Base-by-base conservation (phyloP, 1,284 basidiomycete species). In the Neolentinus lepideus region DNA sequence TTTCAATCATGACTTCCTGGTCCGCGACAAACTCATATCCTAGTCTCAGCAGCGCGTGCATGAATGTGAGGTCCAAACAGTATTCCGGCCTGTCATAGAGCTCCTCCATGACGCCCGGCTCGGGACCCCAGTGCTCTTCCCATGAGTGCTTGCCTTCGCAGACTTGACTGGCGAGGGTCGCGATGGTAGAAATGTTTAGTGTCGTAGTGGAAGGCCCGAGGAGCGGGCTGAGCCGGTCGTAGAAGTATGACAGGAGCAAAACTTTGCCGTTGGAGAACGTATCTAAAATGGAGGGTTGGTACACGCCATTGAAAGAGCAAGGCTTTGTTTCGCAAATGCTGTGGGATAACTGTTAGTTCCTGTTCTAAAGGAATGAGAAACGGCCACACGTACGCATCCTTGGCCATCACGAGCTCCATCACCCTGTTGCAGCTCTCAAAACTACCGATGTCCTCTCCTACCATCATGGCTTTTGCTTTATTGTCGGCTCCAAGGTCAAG, bases 231-330 rank as follows among this genome's bases (percentile, higher is more conserved):
- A 97, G 78, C 38, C 97, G 90, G 76, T 98, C 96, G 75, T 94
- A 97, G 74, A 99, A 98, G 80, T 98, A 99, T 26, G 95, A 98
- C 1, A 98, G 80, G 9, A 95, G 82, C 26, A 94, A 80, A 61
- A 94, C 79, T 65, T 85, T 85, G 59, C 91, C 91, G 21, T 75
- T 69, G 2, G 84, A 79, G 81, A 98, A 98, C 3, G 92, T 89
- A 61, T 96, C 90, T 61, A 92, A 78, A 26, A 98, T 78, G n/a
- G 90, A 90, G 1, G 96, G 97, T 69, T 98, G 96, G 75, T 99
- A 98, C 26, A 98, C 93, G 35, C 96, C 96, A 63, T 93, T 89
- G 75, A 99, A 99, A 1, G 95, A 94, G 71, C 96, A 99, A 0
- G 94, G 94, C 68, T 90, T 92, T 63, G 86, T 77, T 64, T 86